A percentile compares a stretch with the other conserved stretches of the same genome.
phyloP scores from a whole-genome alignment of 306 rosid genomes.

The Medicago lupulina region DNA sequence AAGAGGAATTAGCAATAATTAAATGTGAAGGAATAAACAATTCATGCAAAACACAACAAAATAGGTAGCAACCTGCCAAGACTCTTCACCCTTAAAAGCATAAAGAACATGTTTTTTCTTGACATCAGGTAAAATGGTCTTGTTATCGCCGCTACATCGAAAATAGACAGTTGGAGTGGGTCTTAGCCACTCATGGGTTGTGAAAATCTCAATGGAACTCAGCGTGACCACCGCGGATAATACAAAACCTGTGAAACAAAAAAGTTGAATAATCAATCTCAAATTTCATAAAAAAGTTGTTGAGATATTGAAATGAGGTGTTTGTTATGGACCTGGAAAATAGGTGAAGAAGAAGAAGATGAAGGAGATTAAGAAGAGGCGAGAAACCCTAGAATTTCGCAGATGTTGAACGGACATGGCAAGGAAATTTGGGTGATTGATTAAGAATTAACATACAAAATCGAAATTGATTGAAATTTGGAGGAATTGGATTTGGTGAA shows the following conservation, averaged over 20 bases:
- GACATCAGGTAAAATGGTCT: constrained; percentile 72
- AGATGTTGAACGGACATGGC: constrained; percentile 57
- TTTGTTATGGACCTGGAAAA: constrained; percentile 14
- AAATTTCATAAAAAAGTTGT: background rate
- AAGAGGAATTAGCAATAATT: background rate
- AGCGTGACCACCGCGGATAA: constrained; percentile 73
- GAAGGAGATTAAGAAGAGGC: constrained; percentile 45
- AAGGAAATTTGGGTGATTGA: background rate
- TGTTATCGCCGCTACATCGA: constrained; percentile 70
- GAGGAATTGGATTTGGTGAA: background rate
- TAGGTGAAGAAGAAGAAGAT: constrained; percentile 53
- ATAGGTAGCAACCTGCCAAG: constrained; percentile 78
- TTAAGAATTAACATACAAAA: background rate
- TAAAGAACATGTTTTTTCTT: constrained; percentile 56
- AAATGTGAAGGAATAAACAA: background rate
- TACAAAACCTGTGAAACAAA: constrained; percentile 52
- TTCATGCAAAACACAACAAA: background rate
- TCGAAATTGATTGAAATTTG: background rate
- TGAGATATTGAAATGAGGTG: background rate
- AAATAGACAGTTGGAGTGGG: constrained; percentile 74
- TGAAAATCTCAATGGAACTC: constrained; percentile 70
- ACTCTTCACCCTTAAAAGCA: constrained; percentile 80
- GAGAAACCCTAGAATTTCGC: constrained; percentile 42
- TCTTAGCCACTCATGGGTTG: constrained; percentile 71
- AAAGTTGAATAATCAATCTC: background rate